Conservation (phyloP, 331 rosid species). For the Quercus lobata region DNA sequence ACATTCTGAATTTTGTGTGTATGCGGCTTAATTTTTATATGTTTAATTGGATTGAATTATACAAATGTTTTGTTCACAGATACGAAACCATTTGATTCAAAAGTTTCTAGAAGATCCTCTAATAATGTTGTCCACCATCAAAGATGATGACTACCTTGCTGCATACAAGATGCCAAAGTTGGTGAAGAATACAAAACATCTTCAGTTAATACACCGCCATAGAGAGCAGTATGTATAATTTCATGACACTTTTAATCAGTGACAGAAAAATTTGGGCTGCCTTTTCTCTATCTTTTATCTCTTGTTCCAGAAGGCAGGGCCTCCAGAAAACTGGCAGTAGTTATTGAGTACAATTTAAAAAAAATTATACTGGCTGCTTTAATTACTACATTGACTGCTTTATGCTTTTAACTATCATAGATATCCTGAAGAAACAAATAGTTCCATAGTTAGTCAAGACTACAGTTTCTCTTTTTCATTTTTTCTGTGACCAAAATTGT, state of each 20-base stretch:
- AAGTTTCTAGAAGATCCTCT: constrained; percentile 86
- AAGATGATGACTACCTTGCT: constrained; percentile 84
- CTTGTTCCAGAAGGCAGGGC: not conserved
- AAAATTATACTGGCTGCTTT: not conserved
- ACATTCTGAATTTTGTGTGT: not conserved
- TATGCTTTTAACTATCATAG: not conserved
- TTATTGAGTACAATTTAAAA: not conserved
- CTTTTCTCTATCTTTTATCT: not conserved
- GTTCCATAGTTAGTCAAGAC: not conserved
- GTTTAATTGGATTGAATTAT: not conserved
- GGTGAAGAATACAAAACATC: constrained; percentile 65
- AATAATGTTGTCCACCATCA: constrained; percentile 64
- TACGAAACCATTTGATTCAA: constrained; percentile 72
- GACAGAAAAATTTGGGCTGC: not conserved
- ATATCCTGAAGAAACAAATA: constrained; percentile 3
- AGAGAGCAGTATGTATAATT: constrained; percentile 70
- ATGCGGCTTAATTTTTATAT: not conserved
- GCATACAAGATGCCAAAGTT: constrained; percentile 78
- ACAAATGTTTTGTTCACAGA: constrained; percentile 38
- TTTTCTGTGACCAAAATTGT: not conserved
- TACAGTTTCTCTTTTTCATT: not conserved
- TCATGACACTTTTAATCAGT: not conserved
- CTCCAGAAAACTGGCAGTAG: not conserved
- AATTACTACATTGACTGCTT: not conserved
- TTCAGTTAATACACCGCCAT: constrained; percentile 82